phyloP scores from a whole-genome alignment of 2,329 filamentous ascomycete genomes.

The Lasiodiplodia gonubiensis region DNA sequence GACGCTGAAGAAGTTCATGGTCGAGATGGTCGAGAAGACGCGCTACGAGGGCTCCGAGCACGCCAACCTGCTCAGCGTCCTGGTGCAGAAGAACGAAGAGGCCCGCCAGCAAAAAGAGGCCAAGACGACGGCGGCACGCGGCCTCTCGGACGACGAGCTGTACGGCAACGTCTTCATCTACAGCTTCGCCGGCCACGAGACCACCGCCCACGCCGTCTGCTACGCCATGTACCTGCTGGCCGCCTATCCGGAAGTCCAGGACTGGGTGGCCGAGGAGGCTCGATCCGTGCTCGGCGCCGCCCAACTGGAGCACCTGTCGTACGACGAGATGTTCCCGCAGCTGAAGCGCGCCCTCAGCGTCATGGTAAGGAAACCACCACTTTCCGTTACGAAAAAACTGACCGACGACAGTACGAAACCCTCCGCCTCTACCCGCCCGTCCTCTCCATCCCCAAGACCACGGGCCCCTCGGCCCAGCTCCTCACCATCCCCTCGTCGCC shows the following conservation, averaged over 20 bases:
- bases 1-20: slow-evolving; percentile 2
- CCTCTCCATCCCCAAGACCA: slow-evolving; percentile 31
- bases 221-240: slow-evolving; percentile 57
- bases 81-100: slow-evolving; percentile 24
- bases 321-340: slow-evolving; percentile 48
- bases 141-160: slow-evolving; percentile 56
- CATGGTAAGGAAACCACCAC: too few relatives aligned
- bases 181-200: slow-evolving; percentile 40
- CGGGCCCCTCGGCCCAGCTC: background rate
- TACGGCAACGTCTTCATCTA: slow-evolving; percentile 43
- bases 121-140: slow-evolving; percentile 74
- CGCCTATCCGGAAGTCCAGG: slow-evolving; percentile 56
- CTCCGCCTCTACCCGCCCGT: slow-evolving; percentile 37
- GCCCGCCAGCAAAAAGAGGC: background rate
- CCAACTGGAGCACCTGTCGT: slow-evolving; percentile 25
- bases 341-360: slow-evolving; percentile 53
- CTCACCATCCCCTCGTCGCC: background rate
- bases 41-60: slow-evolving; percentile 7
- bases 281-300: slow-evolving; percentile 38
- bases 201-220: slow-evolving; percentile 54
- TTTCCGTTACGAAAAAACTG: too few relatives aligned
- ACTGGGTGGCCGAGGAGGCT: slow-evolving; percentile 60
- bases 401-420: slow-evolving; percentile 35
- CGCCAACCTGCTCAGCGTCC: slow-evolving; percentile 9
- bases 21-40: slow-evolving; percentile 17